Percentiles rank a stretch among this genome's conserved stretches.
Conservation (phyloP, 2,329 filamentous ascomycete genomes). For the Phaeoacremonium minimum region DNA sequence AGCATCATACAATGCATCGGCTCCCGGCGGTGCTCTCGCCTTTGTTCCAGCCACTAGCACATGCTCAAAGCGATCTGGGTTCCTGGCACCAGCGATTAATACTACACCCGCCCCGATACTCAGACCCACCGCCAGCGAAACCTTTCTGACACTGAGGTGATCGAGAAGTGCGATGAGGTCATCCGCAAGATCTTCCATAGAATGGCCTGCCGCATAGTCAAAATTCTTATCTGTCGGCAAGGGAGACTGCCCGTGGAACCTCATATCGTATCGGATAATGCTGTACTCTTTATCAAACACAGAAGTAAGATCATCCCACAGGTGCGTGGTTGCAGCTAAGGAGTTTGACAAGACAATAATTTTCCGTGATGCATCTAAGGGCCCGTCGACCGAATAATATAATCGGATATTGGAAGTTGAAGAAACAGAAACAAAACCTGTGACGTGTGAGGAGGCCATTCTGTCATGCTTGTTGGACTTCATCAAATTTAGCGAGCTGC, state of each 20-base stretch:
- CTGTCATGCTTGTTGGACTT: too few species aligned
- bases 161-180: neutral
- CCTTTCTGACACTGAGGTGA: neutral
- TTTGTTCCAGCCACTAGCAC: neutral
- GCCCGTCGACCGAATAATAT: slow-evolving; percentile 1
- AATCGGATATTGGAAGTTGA: slow-evolving; percentile 5
- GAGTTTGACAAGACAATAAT: neutral
- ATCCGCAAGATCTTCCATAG: neutral
- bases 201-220: neutral
- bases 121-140: neutral
- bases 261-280: neutral
- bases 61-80: neutral
- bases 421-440: slow-evolving; percentile 5
- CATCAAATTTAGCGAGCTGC: too few species aligned
- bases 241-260: neutral
- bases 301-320: neutral
- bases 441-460: too few species aligned
- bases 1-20: neutral
- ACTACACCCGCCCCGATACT: neutral
- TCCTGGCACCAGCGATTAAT: neutral
- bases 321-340: neutral
- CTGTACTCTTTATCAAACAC: neutral
- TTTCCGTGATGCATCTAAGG: neutral
- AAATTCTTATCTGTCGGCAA: neutral
- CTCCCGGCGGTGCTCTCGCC: neutral